Evolutionary conservation across 2,329 filamentous ascomycete species (phyloP).

Genomic region (Xylaria hypoxylon): DNA sequence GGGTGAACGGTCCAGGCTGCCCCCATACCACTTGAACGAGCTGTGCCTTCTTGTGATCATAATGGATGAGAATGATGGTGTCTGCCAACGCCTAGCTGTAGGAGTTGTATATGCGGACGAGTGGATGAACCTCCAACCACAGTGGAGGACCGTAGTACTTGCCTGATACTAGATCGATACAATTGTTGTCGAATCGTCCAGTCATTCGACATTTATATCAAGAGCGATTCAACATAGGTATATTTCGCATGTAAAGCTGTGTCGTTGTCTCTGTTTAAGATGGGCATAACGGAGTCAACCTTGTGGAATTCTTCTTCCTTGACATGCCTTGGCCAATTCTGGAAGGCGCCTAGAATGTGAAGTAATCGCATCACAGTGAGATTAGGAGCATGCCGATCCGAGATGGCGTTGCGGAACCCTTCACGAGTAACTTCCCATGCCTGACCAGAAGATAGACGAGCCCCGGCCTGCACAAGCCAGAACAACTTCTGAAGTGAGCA

Average conservation of each 20-base stretch:
- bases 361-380: slow-evolving; percentile 40
- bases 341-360: slow-evolving; percentile 32
- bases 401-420: slow-evolving; percentile 53
- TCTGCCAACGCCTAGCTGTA: slow-evolving; percentile 10
- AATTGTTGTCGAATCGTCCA: background rate
- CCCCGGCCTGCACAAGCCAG: slow-evolving; percentile 59
- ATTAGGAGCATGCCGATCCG: slow-evolving; percentile 30
- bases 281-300: background rate
- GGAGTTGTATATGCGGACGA: slow-evolving; percentile 18
- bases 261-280: background rate
- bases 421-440: slow-evolving; percentile 58
- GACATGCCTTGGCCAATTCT: slow-evolving; percentile 37
- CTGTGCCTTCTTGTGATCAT: slow-evolving; percentile 20
- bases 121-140: slow-evolving; percentile 14
- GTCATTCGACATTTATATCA: background rate
- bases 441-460: slow-evolving; percentile 49
- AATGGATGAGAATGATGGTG: slow-evolving; percentile 18
- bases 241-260: slow-evolving; percentile 7
- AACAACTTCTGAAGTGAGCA: slow-evolving; percentile 57
- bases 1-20: background rate
- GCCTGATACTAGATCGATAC: background rate
- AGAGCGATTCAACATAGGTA: slow-evolving; percentile 7
- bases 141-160: slow-evolving; percentile 15
- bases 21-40: slow-evolving; percentile 6
- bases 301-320: slow-evolving; percentile 15